Evolutionary conservation across 2,329 filamentous ascomycete genomes (phyloP).

Genomic region (Fragosphaeria purpurea): DNA sequence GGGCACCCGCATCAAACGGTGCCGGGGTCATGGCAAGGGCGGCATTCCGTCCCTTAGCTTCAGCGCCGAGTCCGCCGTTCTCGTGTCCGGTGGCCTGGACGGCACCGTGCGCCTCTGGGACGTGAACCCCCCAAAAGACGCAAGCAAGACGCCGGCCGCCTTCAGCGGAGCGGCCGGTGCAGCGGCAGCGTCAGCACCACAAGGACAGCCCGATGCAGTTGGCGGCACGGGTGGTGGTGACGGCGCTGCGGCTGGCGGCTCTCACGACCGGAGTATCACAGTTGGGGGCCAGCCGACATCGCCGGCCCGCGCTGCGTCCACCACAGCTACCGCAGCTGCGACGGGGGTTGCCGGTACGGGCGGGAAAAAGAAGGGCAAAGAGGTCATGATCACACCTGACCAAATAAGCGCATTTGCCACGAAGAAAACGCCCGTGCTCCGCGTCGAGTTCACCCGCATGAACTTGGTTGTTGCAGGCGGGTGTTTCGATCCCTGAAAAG

Average conservation of each 20-base stretch:
- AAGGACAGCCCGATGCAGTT: conserved; percentile 19
- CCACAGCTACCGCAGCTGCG: conserved; percentile 22
- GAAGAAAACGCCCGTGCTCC: conserved; percentile 91
- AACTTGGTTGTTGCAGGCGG: conserved; percentile 85
- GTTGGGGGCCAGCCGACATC: conserved; percentile 39
- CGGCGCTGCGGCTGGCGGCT: conserved; percentile 29
- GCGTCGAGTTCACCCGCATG: conserved; percentile 89
- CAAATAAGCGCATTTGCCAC: conserved; percentile 93
- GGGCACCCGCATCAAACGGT: conserved; percentile 78
- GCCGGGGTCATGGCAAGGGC: conserved; percentile 85
- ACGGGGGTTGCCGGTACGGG: conserved; percentile 16
- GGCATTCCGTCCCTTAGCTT: conserved; percentile 91
- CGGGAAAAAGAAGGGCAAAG: conserved; percentile 72
- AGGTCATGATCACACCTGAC: conserved; percentile 81
- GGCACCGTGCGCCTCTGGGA: conserved; percentile 94
- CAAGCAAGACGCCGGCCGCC: conserved; percentile 36
- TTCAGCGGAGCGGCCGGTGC: not conserved
- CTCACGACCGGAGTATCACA: conserved; percentile 26
- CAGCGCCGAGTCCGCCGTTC: conserved; percentile 81
- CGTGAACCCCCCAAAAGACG: conserved; percentile 61
- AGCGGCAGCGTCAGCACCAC: not conserved
- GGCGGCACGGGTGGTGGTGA: conserved; percentile 23
- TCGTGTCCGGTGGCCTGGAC: conserved; percentile 85
- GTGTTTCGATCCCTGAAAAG: conserved; percentile 45
- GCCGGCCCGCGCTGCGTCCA: conserved; percentile 19